These are phyloP conservation scores for Sedum album DNA, from an alignment of 164 flowering plant genomes.

Conservation along the genomic window DNA sequence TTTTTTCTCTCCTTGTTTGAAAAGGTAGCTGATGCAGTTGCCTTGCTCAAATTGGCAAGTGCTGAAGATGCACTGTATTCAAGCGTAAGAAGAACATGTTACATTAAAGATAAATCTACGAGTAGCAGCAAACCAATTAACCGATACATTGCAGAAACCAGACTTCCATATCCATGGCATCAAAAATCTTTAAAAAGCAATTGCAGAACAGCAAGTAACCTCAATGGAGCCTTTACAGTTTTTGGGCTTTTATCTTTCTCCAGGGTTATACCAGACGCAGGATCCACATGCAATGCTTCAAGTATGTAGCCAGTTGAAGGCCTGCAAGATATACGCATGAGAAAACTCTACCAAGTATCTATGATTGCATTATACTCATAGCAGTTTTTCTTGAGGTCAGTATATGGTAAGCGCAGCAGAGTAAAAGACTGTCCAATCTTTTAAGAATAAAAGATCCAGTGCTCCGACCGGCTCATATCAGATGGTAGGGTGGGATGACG, in stretches of 20 bases:
- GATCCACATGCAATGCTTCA: slow-evolving; percentile 94
- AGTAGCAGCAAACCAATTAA: background rate
- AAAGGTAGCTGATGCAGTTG: slow-evolving; percentile 32
- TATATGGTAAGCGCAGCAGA: slow-evolving; percentile 72
- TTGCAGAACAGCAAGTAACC: slow-evolving; percentile 29
- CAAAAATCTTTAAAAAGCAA: too few relatives aligned
- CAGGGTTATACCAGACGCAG: slow-evolving; percentile 85
- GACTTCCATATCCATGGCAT: too few relatives aligned
- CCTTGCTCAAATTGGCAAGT: slow-evolving; percentile 71
- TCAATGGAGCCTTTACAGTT: slow-evolving; percentile 45
- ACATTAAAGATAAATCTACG: background rate
- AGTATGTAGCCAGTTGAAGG: slow-evolving; percentile 71
- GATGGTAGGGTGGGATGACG: slow-evolving; percentile 77
- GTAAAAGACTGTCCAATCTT: slow-evolving; percentile 81
- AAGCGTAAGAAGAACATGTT: background rate
- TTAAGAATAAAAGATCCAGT: slow-evolving; percentile 91
- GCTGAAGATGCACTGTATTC: slow-evolving; percentile 67
- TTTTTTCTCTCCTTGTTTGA: slow-evolving; percentile 78
- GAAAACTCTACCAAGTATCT: background rate
- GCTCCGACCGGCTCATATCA: slow-evolving; percentile 97
- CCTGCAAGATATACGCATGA: slow-evolving; percentile 53
- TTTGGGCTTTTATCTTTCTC: slow-evolving; percentile 64
- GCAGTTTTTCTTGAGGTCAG: slow-evolving; percentile 44
- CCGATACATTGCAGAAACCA: background rate
- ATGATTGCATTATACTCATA: slow-evolving; percentile 15